Percentiles rank a stretch among this genome's conserved stretches.
Evolutionary conservation across 164 flowering plant species (phyloP).

Genomic region (Vitis cinerea): DNA sequence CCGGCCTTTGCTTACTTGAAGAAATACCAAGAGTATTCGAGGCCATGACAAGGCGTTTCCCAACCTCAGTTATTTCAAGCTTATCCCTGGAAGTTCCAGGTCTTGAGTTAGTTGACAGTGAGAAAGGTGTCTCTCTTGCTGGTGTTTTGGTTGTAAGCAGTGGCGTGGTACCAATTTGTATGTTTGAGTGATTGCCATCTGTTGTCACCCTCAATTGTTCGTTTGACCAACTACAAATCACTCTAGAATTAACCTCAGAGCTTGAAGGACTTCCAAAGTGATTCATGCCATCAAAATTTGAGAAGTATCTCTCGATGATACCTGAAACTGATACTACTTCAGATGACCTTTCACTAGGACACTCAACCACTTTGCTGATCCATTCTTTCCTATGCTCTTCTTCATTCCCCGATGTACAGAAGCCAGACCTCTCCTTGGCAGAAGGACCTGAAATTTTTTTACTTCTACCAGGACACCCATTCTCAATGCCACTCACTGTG

Average conservation of each 20-base stretch:
- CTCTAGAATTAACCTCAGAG: conserved; percentile 1
- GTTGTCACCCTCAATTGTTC: conserved; percentile 10
- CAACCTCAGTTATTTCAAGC: conserved; percentile 32
- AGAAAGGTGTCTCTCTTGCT: not conserved
- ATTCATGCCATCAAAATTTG: conserved; percentile 25
- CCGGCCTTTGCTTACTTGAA: conserved; percentile 21
- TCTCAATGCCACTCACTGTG: not conserved
- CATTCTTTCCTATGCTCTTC: not conserved
- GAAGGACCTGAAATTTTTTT: not conserved
- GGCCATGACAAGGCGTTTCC: conserved; percentile 45
- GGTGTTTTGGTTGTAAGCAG: conserved; percentile 16
- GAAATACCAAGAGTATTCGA: conserved; percentile 36
- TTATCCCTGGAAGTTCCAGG: conserved; percentile 13
- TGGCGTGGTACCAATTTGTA: conserved; percentile 5
- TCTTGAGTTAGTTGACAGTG: not conserved
- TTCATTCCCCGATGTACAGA: not conserved
- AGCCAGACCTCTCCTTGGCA: not conserved
- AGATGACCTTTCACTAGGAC: conserved; percentile 21
- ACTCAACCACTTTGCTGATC: not conserved
- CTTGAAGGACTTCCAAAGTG: conserved; percentile 8
- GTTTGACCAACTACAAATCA: not conserved
- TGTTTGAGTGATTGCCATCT: conserved; percentile 8
- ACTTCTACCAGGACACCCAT: not conserved
- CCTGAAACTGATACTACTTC: conserved; percentile 42
- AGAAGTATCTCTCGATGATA: conserved; percentile 45